Evolutionary conservation across 129 eudicot species (phyloP).

Genomic region (Flaveria sonorensis): DNA sequence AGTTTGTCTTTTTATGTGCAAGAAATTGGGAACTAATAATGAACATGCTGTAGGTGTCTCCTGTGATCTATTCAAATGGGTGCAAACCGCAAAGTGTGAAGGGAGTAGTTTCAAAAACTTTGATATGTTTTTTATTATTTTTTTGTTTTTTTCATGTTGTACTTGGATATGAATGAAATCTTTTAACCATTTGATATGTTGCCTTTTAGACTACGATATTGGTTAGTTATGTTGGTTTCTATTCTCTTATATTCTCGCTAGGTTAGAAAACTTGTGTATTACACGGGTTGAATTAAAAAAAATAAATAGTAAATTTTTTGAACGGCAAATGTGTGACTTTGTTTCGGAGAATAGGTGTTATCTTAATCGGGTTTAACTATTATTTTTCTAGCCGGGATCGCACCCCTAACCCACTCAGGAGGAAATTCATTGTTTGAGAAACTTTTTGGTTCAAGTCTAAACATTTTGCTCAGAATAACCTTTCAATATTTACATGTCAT

Average conservation of each 20-base stretch:
- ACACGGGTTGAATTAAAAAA: too few species aligned
- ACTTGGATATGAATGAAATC: constrained; percentile 17
- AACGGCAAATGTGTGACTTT: too few species aligned
- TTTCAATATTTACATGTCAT: too few species aligned
- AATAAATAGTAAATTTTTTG: too few species aligned
- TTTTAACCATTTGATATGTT: constrained; percentile 12
- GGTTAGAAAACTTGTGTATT: too few species aligned
- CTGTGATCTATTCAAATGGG: constrained; percentile 22
- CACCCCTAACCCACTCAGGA: too few species aligned
- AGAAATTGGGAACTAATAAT: neutral
- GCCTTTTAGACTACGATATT: constrained; percentile 13
- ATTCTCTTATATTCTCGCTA: neutral
- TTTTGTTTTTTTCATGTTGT: constrained; percentile 25
- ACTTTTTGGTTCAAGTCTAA: too few species aligned
- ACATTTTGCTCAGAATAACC: too few species aligned
- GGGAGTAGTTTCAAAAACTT: constrained; percentile 23
- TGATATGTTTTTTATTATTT: constrained; percentile 27
- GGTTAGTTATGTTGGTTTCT: neutral
- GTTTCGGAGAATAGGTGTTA: neutral
- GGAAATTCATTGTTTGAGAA: too few species aligned
- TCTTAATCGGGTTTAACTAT: too few species aligned
- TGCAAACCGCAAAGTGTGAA: neutral
- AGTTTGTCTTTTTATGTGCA: neutral
- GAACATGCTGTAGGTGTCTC: constrained; percentile 19
- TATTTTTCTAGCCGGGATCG: too few species aligned